phyloP scores from a whole-genome alignment of 441 rosid genomes.

The Arabidopsis hybrid region DNA sequence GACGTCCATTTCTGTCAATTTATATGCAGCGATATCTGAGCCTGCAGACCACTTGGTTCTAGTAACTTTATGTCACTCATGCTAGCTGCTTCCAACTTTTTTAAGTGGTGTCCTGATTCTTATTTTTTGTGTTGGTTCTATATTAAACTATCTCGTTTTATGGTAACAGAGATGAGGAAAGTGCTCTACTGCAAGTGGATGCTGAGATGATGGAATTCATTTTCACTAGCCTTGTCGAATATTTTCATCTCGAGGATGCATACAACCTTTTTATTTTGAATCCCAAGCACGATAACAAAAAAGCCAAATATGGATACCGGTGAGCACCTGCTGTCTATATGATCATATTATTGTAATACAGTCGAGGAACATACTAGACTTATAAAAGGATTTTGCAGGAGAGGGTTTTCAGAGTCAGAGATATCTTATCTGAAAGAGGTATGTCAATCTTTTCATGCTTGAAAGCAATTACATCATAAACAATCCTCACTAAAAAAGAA shows the following conservation, averaged over 20 bases:
- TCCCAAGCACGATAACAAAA: conserved; percentile 61
- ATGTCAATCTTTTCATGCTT: conserved; percentile 31
- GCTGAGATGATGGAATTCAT: conserved; percentile 84
- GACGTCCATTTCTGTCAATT: conserved; percentile 11
- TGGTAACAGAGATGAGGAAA: conserved; percentile 64
- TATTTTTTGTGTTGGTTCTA: conserved; percentile 30
- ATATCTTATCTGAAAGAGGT: conserved; percentile 87
- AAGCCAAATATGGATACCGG: conserved; percentile 92
- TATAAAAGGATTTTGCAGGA: conserved; percentile 61
- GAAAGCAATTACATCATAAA: conserved; percentile 10
- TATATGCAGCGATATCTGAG: conserved; percentile 13
- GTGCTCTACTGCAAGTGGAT: conserved; percentile 91
- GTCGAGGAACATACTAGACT: conserved; percentile 31
- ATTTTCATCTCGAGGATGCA: conserved; percentile 86
- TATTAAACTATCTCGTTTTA: conserved; percentile 35
- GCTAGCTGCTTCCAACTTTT: conserved; percentile 21
- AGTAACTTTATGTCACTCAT: conserved; percentile 20
- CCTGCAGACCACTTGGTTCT: conserved; percentile 27
- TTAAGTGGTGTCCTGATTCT: conserved; percentile 26
- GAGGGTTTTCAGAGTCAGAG: conserved; percentile 93
- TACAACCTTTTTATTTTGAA: conserved; percentile 92
- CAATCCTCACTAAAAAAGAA: conserved; percentile 20
- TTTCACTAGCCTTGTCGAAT: conserved; percentile 87
- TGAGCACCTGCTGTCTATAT: conserved; percentile 42
- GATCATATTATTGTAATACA: conserved; percentile 2